These are phyloP conservation scores for Amphicarpaea edgeworthii DNA, from an alignment of 306 rosid genomes.

Conservation along the genomic window DNA sequence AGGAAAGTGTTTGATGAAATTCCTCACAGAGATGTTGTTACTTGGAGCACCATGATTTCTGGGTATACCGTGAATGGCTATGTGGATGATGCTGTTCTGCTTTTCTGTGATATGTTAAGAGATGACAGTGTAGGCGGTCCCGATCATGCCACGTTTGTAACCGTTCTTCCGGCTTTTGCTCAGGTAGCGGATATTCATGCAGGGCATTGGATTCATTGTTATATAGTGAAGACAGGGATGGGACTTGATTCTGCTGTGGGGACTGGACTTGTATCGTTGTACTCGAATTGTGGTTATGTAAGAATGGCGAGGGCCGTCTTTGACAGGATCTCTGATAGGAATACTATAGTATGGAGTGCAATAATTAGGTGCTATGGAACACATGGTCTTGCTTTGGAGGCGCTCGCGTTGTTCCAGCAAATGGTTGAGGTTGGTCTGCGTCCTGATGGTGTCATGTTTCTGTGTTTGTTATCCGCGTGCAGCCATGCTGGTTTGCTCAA, in stretches of 20 bases:
- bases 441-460: slow-evolving; percentile 65
- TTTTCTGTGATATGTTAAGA: slow-evolving; percentile 60
- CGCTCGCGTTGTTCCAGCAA: slow-evolving; percentile 61
- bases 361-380: slow-evolving; percentile 81
- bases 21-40: slow-evolving; percentile 57
- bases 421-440: slow-evolving; percentile 53
- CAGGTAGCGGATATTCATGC: slow-evolving; percentile 63
- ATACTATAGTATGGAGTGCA: slow-evolving; percentile 65
- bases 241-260: slow-evolving; percentile 63
- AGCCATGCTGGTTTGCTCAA: slow-evolving; percentile 75
- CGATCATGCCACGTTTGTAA: slow-evolving; percentile 69
- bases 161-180: slow-evolving; percentile 71
- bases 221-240: slow-evolving; percentile 65
- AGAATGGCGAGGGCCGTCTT: slow-evolving; percentile 66
- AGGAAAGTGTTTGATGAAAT: slow-evolving; percentile 68
- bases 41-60: slow-evolving; percentile 85
- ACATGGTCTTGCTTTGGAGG: slow-evolving; percentile 70
- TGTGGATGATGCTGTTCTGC: slow-evolving; percentile 57
- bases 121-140: slow-evolving; percentile 49
- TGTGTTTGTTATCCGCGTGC: slow-evolving; percentile 72
- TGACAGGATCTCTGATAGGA: slow-evolving; percentile 54
- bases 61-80: slow-evolving; percentile 65
- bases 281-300: slow-evolving; percentile 71
- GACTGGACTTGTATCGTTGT: slow-evolving; percentile 71
- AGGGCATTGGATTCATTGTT: slow-evolving; percentile 78